phyloP scores from a whole-genome alignment of 179 eudicot species.

The Patellifolia procumbens region DNA sequence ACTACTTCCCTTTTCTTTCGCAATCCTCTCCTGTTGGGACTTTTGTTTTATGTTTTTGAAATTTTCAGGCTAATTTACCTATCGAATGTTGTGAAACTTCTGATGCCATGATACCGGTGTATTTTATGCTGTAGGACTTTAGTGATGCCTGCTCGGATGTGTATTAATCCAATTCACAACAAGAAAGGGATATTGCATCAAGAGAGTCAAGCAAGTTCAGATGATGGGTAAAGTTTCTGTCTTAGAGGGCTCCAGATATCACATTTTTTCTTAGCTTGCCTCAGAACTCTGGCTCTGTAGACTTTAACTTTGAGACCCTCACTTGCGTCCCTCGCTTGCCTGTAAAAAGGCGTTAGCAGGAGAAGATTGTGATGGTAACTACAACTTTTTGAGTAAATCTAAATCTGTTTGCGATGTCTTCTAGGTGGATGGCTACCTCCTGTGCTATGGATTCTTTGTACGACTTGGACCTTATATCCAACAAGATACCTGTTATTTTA shows the following conservation, averaged over 20 bases:
- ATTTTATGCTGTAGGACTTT: constrained; percentile 64
- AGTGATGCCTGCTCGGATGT: constrained; percentile 97
- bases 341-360: constrained; percentile 17
- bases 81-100: neutral
- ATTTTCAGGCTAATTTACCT: neutral
- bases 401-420: constrained; percentile 33
- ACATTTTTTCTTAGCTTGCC: neutral
- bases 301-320: constrained; percentile 9
- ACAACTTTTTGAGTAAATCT: constrained; percentile 19
- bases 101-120: constrained; percentile 12
- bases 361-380: constrained; percentile 27
- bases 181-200: constrained; percentile 72
- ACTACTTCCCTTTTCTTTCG: neutral
- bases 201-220: constrained; percentile 46
- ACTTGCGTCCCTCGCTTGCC: constrained; percentile 21
- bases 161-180: constrained; percentile 91
- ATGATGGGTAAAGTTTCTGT: constrained; percentile 56
- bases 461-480: constrained; percentile 80
- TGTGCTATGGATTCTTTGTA: constrained; percentile 90
- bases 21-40: neutral
- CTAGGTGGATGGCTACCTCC: constrained; percentile 82
- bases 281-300: neutral
- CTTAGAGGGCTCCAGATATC: constrained; percentile 6
- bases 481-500: constrained; percentile 74
- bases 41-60: neutral